Evolutionary conservation across 139 green algal genomes (phyloP), one percentile per base, ranked within the genome.

Genomic region (Cymbomonas tetramitiformis): DNA sequence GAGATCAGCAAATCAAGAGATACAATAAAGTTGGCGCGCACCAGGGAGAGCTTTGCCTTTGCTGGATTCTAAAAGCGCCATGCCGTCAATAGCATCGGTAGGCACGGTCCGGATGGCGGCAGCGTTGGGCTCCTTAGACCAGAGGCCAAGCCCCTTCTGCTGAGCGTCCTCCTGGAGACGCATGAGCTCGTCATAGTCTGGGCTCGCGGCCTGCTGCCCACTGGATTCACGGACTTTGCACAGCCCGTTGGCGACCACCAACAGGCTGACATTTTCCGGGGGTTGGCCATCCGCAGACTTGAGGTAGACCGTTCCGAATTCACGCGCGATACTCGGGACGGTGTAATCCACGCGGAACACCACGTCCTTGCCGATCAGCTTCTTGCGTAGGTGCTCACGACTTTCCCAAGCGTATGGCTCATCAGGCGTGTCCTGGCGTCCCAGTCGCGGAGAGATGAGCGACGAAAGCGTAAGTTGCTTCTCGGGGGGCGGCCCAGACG

Each of bases 301-400:
- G 1, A 95, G 43, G 62, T 94, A 94, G 0, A 96, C 73, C 7
- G 67, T 82, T 51, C 88, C 90, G 68, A 97, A 98, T 68, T 94
- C 88, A 4, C 83, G 72, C 18, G 53, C 46, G 9, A 87, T 78
- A 26, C 65, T 69, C 52, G 89, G 80, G 25, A 97, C 72, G 2
- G 68, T 68, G 53, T 96, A 95, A 67, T 98, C 87, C 25, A 95
- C 75, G 24, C 78, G 79, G 64, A 98, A 98, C 18, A 85, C 65
- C 6, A 79, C 69, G 12, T 58, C 38, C 79, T 94, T 79, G 12
- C 90, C 90, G 33, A 95, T 84, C 30, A 72, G 61, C 30, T 84
- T 79, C 58, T 86, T 85, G 41, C 90, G 77, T 46, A 98, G 71
- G 44, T 84, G 92, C 64, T 98, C 90, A n/a, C 84, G 72, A 2